Evolutionary conservation across 306 rosid genomes (phyloP).

Genomic region (Cucumis hystrix): DNA sequence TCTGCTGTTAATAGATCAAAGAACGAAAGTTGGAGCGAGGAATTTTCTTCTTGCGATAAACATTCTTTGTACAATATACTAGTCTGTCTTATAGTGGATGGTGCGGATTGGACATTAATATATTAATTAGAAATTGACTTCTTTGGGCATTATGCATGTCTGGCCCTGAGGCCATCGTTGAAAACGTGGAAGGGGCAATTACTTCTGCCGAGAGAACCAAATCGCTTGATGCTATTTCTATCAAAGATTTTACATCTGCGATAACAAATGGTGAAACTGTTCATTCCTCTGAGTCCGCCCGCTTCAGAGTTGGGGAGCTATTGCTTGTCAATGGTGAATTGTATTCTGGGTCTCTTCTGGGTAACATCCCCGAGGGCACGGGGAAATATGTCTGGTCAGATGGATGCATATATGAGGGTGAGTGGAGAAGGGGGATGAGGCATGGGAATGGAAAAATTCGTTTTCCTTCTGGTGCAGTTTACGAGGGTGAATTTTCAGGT

Average conservation of each 20-base stretch:
- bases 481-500: constrained; percentile 87
- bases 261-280: constrained; percentile 36
- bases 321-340: constrained; percentile 55
- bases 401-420: constrained; percentile 84
- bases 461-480: constrained; percentile 62
- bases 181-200: constrained; percentile 38
- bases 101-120: constrained; percentile 18
- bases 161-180: constrained; percentile 76
- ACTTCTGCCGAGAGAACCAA: constrained; percentile 60
- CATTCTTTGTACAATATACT: constrained; percentile 17
- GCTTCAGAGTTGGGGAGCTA: constrained; percentile 63
- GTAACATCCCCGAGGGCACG: constrained; percentile 64
- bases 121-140: constrained; percentile 27
- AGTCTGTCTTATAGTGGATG: constrained; percentile 29
- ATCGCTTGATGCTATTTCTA: constrained; percentile 48
- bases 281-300: constrained; percentile 44
- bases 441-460: constrained; percentile 60
- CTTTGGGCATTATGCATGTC: constrained; percentile 89
- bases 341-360: constrained; percentile 68
- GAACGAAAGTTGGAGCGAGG: constrained; percentile 21
- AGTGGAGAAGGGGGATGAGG: constrained; percentile 97
- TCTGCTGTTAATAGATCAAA: constrained; percentile 20
- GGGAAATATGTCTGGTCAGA: constrained; percentile 88
- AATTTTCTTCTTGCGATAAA: constrained; percentile 14
- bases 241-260: constrained; percentile 20